phyloP scores from a whole-genome alignment of 306 rosid genomes.

The Abrus precatorius region DNA sequence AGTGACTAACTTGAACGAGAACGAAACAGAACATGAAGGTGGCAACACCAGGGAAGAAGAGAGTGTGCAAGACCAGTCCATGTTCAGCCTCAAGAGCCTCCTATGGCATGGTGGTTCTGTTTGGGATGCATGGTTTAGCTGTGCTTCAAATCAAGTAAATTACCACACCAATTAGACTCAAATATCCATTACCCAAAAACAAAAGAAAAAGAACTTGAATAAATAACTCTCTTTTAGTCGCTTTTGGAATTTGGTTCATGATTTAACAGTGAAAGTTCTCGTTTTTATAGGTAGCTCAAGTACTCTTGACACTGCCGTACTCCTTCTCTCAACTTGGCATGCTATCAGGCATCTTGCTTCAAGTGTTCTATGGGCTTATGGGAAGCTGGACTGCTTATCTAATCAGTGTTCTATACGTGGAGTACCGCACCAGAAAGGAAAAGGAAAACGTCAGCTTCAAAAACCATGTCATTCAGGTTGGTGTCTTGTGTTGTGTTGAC shows the following conservation, averaged over 20 bases:
- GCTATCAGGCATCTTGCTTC: conserved; percentile 82
- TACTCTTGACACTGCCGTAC: conserved; percentile 89
- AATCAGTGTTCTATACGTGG: conserved; percentile 90
- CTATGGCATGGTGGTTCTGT: conserved; percentile 99
- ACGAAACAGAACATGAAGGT: conserved; percentile 63
- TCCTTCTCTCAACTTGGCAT: conserved; percentile 96
- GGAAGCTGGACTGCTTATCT: conserved; percentile 99
- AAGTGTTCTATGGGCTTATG: conserved; percentile 78
- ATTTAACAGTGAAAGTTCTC: background rate
- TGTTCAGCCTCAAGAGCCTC: conserved; percentile 68
- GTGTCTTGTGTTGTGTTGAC: background rate
- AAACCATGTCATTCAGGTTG: conserved; percentile 97
- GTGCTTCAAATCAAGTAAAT: conserved; percentile 94
- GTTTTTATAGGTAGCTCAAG: conserved; percentile 85
- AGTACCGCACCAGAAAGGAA: conserved; percentile 88
- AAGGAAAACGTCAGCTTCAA: conserved; percentile 89
- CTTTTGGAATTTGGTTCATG: background rate
- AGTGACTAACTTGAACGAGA: conserved; percentile 66
- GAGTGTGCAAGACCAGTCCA: conserved; percentile 52
- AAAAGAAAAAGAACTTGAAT: background rate
- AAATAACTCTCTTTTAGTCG: background rate
- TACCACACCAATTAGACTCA: background rate
- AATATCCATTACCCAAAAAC: background rate
- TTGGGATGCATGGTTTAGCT: conserved; percentile 99
- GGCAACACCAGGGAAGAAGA: conserved; percentile 49